Percentiles rank a stretch among this genome's conserved stretches.
Evolutionary conservation across 805 yeast genomes (phyloP).

Genomic region (Wickerhamiella lipophila): DNA sequence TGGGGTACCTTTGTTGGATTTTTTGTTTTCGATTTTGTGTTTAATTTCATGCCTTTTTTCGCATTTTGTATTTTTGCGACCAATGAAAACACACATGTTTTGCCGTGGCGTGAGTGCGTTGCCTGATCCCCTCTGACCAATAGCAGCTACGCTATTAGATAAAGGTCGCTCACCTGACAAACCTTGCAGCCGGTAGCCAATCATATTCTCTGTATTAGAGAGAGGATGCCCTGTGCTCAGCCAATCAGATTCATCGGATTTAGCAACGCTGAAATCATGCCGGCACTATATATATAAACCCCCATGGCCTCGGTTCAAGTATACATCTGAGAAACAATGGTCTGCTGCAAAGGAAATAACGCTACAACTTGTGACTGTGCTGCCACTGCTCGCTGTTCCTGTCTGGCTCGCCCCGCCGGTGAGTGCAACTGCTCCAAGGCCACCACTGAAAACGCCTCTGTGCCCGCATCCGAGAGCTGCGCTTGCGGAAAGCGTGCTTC

Average conservation of each 20-base stretch:
- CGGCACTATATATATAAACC: background rate
- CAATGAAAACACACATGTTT: background rate
- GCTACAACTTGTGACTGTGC: slow-evolving; percentile 45
- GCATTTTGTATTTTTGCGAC: background rate
- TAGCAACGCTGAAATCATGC: background rate
- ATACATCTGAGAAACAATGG: slow-evolving; percentile 22
- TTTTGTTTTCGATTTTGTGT: background rate
- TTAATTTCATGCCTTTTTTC: background rate
- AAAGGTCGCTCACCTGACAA: no score
- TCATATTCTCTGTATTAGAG: background rate
- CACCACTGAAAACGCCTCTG: slow-evolving; percentile 37
- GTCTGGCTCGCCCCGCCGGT: slow-evolving; percentile 48
- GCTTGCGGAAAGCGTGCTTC: slow-evolving; percentile 48
- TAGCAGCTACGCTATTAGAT: no score
- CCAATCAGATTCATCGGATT: background rate
- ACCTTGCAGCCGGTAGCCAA: background rate
- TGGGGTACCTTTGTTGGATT: no score
- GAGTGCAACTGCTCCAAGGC: slow-evolving; percentile 45
- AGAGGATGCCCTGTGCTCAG: no score
- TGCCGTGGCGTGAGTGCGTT: background rate
- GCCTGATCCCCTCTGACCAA: no score
- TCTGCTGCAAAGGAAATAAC: slow-evolving; percentile 32
- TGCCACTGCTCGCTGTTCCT: slow-evolving; percentile 49
- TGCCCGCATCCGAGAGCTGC: slow-evolving; percentile 34
- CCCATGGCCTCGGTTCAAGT: background rate